Percentiles rank a stretch among this genome's conserved stretches.
Conservation (phyloP, 495 filamentous ascomycete species). For the Pseudotulostoma volvatum region DNA sequence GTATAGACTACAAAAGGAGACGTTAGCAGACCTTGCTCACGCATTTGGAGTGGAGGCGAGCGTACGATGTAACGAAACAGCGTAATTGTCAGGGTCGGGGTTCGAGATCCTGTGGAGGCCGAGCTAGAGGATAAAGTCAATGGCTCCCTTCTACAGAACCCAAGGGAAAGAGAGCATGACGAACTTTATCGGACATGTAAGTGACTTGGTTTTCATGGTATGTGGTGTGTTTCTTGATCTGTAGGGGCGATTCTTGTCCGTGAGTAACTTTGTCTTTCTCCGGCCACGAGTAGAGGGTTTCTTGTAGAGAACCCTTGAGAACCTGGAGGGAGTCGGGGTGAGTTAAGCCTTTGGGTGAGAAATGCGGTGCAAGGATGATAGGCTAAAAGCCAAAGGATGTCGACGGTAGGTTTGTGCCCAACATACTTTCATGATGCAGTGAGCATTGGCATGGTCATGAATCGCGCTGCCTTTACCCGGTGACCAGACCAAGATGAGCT, state of each 20-base stretch:
- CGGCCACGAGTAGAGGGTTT: conserved; percentile 69
- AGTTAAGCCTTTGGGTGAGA: no score
- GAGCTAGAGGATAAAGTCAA: conserved; percentile 35
- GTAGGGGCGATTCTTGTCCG: conserved; percentile 31
- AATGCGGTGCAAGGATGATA: no score
- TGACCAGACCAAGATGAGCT: conserved; percentile 85
- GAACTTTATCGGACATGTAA: conserved; percentile 64
- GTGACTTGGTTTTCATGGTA: conserved; percentile 50
- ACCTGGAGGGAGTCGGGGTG: conserved; percentile 39
- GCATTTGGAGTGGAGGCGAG: conserved; percentile 3
- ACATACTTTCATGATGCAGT: conserved; percentile 50
- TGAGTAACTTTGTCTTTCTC: conserved; percentile 28
- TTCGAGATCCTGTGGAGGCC: conserved; percentile 76
- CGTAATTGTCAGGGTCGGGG: conserved; percentile 47
- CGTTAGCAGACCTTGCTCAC: not conserved
- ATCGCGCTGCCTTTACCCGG: conserved; percentile 73
- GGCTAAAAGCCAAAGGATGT: no score
- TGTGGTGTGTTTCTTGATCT: conserved; percentile 25
- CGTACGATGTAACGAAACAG: conserved; percentile 73
- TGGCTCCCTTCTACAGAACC: no score
- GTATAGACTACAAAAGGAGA: conserved; percentile 52
- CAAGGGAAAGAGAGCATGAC: conserved; percentile 3
- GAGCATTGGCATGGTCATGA: conserved; percentile 77
- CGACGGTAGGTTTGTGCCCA: no score
- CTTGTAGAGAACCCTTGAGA: conserved; percentile 57